phyloP scores from a whole-genome alignment of 176 grass and related monocot species.

The maize (Zea mays) region DNA sequence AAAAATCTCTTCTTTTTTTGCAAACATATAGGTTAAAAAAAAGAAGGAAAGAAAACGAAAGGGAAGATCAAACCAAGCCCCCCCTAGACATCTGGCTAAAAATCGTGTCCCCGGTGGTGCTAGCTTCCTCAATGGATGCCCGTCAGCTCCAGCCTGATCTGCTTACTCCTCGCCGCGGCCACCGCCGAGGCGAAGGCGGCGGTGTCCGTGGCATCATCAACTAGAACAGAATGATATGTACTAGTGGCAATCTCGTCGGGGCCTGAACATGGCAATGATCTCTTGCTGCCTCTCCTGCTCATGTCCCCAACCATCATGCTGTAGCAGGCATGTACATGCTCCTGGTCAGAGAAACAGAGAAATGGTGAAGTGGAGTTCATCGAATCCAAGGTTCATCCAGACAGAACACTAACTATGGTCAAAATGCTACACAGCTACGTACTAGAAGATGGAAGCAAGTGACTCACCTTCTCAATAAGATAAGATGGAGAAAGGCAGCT shows the following conservation, averaged over 20 bases:
- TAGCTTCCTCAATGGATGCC: constrained; percentile 65
- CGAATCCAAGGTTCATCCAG: constrained; percentile 17
- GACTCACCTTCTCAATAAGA: constrained; percentile 58
- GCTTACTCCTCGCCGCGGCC: constrained; percentile 45
- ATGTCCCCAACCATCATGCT: constrained; percentile 55
- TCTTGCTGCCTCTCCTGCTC: constrained; percentile 49
- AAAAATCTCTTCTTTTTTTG: constrained; percentile 25
- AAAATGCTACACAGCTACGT: constrained; percentile 4
- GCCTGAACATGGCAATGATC: constrained; percentile 54
- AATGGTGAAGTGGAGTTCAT: constrained; percentile 6
- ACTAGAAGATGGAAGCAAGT: neutral
- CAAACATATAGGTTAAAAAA: constrained; percentile 34
- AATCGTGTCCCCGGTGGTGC: constrained; percentile 54
- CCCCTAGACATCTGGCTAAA: constrained; percentile 70
- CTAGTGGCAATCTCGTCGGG: constrained; percentile 42
- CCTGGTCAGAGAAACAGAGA: constrained; percentile 50
- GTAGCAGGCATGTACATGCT: constrained; percentile 70
- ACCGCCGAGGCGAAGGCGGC: no score
- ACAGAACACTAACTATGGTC: constrained; percentile 1
- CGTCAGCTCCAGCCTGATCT: constrained; percentile 60
- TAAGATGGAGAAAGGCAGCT: constrained; percentile 48
- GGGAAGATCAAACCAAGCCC: constrained; percentile 51
- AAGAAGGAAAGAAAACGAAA: neutral
- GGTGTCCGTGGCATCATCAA: constrained; percentile 55
- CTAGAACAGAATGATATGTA: constrained; percentile 66